Percentiles rank a stretch among this genome's conserved stretches.
These are phyloP conservation scores for Suillus hirtellus DNA, from an alignment of 768 basidiomycete species.

Conservation along the genomic window DNA sequence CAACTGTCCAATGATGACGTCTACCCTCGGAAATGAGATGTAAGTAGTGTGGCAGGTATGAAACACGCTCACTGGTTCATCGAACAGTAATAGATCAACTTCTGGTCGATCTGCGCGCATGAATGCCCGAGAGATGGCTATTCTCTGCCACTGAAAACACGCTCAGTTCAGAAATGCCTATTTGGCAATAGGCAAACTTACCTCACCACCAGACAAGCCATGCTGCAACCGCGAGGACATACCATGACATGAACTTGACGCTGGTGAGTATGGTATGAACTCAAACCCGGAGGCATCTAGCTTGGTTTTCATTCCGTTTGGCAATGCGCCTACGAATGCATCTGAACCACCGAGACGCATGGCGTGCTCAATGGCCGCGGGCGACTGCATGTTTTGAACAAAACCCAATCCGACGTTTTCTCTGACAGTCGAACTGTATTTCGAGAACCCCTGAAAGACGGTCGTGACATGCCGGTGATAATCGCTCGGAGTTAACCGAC, in stretches of 20 bases:
- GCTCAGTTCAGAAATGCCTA: constrained; percentile 15
- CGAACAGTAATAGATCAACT: constrained; percentile 79
- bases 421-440: constrained; percentile 72
- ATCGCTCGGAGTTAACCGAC: constrained; percentile 63
- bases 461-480: constrained; percentile 76
- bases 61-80: constrained; percentile 68
- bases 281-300: constrained; percentile 67
- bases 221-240: constrained; percentile 46
- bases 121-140: constrained; percentile 85
- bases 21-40: constrained; percentile 35
- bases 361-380: constrained; percentile 61
- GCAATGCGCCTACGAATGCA: constrained; percentile 61
- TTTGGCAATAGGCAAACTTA: constrained; percentile 34
- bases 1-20: constrained; percentile 79
- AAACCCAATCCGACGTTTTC: constrained; percentile 88
- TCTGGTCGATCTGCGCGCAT: constrained; percentile 78
- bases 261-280: constrained; percentile 35
- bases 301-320: constrained; percentile 71
- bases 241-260: constrained; percentile 33
- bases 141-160: constrained; percentile 71
- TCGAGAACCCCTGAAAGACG: constrained; percentile 85
- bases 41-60: constrained; percentile 7
- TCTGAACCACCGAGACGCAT: constrained; percentile 72
- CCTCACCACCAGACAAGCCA: constrained; percentile 85
- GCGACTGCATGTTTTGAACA: constrained; percentile 60